A percentile compares a stretch with the other conserved stretches of the same genome.
Evolutionary conservation across 495 filamentous ascomycete species (phyloP).

Genomic region (Diplogelasinospora grovesii): DNA sequence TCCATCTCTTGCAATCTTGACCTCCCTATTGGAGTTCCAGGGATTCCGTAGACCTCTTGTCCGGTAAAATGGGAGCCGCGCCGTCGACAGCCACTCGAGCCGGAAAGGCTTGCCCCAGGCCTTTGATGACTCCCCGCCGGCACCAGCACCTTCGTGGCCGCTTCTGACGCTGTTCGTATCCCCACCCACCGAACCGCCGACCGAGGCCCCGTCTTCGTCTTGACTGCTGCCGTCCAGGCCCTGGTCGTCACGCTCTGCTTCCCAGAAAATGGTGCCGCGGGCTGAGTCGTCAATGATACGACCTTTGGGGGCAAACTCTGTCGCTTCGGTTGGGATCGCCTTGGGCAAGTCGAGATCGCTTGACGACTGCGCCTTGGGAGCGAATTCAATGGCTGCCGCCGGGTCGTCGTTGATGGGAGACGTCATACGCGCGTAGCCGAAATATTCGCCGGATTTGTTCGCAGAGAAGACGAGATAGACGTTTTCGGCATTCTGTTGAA

Average conservation of each 20-base stretch:
- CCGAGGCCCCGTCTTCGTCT: slow-evolving; percentile 36
- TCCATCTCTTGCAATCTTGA: slow-evolving; percentile 94
- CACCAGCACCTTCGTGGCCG: slow-evolving; percentile 32
- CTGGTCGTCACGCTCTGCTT: slow-evolving; percentile 58
- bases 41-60: slow-evolving; percentile 87
- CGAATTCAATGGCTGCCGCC: slow-evolving; percentile 58
- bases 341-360: slow-evolving; percentile 60
- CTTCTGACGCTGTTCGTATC: slow-evolving; percentile 28
- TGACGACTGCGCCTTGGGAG: slow-evolving; percentile 49
- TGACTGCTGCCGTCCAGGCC: slow-evolving; percentile 31
- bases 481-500: slow-evolving; percentile 63
- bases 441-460: slow-evolving; percentile 97
- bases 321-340: slow-evolving; percentile 72
- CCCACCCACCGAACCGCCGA: slow-evolving; percentile 23
- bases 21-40: slow-evolving; percentile 93
- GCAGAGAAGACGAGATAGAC: slow-evolving; percentile 97
- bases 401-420: slow-evolving; percentile 77
- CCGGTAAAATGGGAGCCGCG: slow-evolving; percentile 81
- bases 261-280: slow-evolving; percentile 95
- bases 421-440: slow-evolving; percentile 88
- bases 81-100: slow-evolving; percentile 86
- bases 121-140: slow-evolving; percentile 41
- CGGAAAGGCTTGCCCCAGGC: slow-evolving; percentile 90
- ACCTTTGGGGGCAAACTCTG: slow-evolving; percentile 73
- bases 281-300: slow-evolving; percentile 90